Base-by-base conservation (phyloP, 495 filamentous ascomycete genomes). In the Acidomyces sp. region DNA sequence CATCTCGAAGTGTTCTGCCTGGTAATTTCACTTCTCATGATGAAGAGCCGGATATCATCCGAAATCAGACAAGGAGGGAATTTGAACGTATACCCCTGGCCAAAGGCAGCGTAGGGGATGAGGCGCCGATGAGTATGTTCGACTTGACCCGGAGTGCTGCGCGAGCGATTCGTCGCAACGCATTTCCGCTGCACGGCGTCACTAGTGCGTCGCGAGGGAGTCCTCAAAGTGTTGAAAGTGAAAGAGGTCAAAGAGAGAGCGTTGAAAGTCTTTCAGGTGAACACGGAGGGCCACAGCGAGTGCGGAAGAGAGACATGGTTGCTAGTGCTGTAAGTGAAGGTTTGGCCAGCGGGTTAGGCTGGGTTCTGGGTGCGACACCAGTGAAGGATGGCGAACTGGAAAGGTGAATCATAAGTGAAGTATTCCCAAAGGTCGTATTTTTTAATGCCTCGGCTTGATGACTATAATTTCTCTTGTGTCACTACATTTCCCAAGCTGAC, bases 91-190 rank as follows among this genome's bases (percentile, higher is more conserved):
- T n/a, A n/a, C n/a, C n/a, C n/a, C n/a, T 55, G 46, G 13, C 50
- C 49, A 32, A 39, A 22, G 55, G 56, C 13, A 45, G 51, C 18
- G 49, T 52, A 12, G 70, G 28, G 19, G 55, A 85, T 37, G 86
- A 92, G 54, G 81, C 84, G 23, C 90, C 90, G 0, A 87, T 95
- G 78, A 86, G 85, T 2, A 64, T 96, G 18, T 96, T 97, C 53
- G 92, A 94, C 46, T 74, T 96, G 29, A 85, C 87, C 6, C 69
- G 85, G 20, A 85, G 78, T 37, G 85, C 86, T 22, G 75, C 82
- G 4, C 69, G 77, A 28, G 86, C 92, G 6, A 69, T 81, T 17
- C 70, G 74, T 39, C 72, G 72, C 57, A 76, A 67, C 49, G 68
- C 74, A 3, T 76, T 76, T 47, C 72, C 72, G 7, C 53, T 78